Evolutionary conservation across 75 land plant species (phyloP), one percentile per base, ranked within the genome.

Genomic region (Cryptomeria japonica): DNA sequence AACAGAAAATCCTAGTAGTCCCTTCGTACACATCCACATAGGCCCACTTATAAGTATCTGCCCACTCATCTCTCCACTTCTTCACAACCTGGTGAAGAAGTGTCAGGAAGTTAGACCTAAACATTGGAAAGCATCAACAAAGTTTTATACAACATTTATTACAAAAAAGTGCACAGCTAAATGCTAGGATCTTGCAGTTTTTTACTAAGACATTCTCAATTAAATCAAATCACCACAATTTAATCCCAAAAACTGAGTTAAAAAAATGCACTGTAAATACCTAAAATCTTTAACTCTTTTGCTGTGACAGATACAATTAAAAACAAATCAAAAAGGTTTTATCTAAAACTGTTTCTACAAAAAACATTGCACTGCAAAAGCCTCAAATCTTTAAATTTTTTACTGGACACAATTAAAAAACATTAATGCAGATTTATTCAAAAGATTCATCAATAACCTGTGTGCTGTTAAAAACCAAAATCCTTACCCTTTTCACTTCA

Each of bases 1-100:
- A 96, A 90, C 99, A 98, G 78, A 97, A 98, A 68, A 98, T 97
- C 80, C 99, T 91, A 1, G 96, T 94, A 13, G 96, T 96, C 56
- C 96, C 97, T 53, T 98, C 99, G 76, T 93, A 90, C 22, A 96
- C 89, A 80, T 94, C 96, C n/a, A 97, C 99, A 89, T 95, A 97
- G 8, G 99, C 99, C 99, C 99, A 98, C 77, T 98, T 98, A 64
- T 98, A 98, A 0, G 99, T 97, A 87, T 98, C 99, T 25, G 99
- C 99, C 99, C 99, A 98, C 89, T 98, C 99, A 86, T 98, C 99
- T 80, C 99, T 93, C 99, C 99, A 98, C 85, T 96, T 93, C 92
- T 98, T 98, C 53, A 98, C 99, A 32, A 98, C 99, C 70, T 64
- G n/a, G 1, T 7, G 9, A 25, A 61, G 4, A 19, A 25, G 70